phyloP scores from a whole-genome alignment of 2,329 filamentous ascomycete species.

The Cladosporium sp. region DNA sequence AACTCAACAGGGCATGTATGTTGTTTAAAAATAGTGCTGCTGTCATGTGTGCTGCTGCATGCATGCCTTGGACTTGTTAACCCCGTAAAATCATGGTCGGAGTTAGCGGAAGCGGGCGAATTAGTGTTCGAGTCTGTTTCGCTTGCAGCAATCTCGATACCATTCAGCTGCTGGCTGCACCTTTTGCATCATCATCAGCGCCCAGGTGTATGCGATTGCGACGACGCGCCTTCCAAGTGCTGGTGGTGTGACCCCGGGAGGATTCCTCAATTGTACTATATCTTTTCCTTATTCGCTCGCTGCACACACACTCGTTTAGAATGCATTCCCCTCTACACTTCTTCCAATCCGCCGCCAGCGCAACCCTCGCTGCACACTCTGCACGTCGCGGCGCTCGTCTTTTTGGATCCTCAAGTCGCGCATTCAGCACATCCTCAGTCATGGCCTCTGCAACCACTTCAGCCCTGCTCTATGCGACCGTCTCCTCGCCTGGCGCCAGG shows the following conservation, averaged over 20 bases:
- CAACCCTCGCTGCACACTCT: conserved; percentile 1
- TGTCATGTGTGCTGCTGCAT: too few relatives aligned
- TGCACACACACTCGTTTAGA: conserved; percentile 7
- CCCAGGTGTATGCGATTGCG: conserved; percentile 7
- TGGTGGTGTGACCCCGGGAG: conserved; percentile 8
- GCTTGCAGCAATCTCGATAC: not conserved
- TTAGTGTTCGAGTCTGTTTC: not conserved
- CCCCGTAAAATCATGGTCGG: not conserved
- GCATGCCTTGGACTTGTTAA: too few relatives aligned
- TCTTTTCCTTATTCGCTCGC: conserved; percentile 7
- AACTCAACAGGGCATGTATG: too few relatives aligned
- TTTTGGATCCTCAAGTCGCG: not conserved
- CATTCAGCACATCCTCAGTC: conserved; percentile 5
- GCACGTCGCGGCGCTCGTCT: not conserved
- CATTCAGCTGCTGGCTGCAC: not conserved
- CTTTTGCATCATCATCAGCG: conserved; percentile 3
- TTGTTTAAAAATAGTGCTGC: too few relatives aligned
- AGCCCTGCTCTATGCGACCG: conserved; percentile 42
- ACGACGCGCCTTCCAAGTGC: conserved; percentile 11
- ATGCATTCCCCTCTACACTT: conserved; percentile 8
- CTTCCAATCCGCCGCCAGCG: conserved; percentile 2
- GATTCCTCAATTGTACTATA: not conserved
- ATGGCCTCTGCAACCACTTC: conserved; percentile 35
- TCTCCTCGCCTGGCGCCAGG: conserved; percentile 40
- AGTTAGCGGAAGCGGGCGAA: not conserved